A percentile compares a stretch with the other conserved stretches of the same genome.
Conservation (phyloP, 192 early-diverging fungal genomes). For the Chytriomyces sp. region DNA sequence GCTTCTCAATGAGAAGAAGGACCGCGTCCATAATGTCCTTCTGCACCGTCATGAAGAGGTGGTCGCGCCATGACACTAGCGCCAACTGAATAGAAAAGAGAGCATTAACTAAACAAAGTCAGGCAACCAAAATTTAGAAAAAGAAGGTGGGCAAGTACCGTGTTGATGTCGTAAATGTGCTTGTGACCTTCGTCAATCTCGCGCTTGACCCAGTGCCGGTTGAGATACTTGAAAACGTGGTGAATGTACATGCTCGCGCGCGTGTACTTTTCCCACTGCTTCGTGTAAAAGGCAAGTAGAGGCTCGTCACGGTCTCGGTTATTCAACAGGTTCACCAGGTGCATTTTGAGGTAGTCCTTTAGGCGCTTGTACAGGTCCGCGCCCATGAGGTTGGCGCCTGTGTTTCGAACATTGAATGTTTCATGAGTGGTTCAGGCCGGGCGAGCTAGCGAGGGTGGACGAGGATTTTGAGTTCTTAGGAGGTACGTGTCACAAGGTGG, state of each 20-base stretch:
- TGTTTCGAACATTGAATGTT: slow-evolving; percentile 25
- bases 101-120: slow-evolving; percentile 5
- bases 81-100: slow-evolving; percentile 57
- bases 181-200: slow-evolving; percentile 92
- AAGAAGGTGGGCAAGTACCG: slow-evolving; percentile 56
- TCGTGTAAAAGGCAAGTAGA: slow-evolving; percentile 84
- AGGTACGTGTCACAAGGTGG: not conserved
- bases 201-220: slow-evolving; percentile 96
- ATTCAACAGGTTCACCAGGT: slow-evolving; percentile 53
- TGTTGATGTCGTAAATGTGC: slow-evolving; percentile 89
- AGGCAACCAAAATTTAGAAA: not conserved
- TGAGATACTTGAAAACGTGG: slow-evolving; percentile 92
- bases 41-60: slow-evolving; percentile 69
- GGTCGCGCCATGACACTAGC: slow-evolving; percentile 85
- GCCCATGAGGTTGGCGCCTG: slow-evolving; percentile 59
- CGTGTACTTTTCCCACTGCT: slow-evolving; percentile 88
- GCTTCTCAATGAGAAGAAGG: slow-evolving; percentile 76
- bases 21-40: slow-evolving; percentile 74
- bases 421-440: not conserved
- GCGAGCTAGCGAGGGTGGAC: not conserved
- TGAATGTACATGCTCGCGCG: slow-evolving; percentile 81
- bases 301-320: slow-evolving; percentile 74
- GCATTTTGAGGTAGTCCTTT: slow-evolving; percentile 55
- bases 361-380: slow-evolving; percentile 66
- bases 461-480: not conserved